Base-by-base conservation (phyloP, 768 basidiomycete genomes). In the Leccinum obscurum region DNA sequence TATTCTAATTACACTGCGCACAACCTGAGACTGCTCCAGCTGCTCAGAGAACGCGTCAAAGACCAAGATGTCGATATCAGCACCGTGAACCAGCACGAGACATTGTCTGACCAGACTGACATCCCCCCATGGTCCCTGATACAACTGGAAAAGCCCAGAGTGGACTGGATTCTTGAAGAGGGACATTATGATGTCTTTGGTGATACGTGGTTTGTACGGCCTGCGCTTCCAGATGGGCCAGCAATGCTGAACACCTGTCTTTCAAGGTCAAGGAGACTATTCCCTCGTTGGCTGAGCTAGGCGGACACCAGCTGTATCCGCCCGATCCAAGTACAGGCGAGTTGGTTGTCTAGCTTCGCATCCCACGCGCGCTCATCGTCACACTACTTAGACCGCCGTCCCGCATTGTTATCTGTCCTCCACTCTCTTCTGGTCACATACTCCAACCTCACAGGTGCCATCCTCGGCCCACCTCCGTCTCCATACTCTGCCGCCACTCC, bases 151-250 rank as follows among this genome's bases (percentile, higher is more conserved):
- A 93, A 89, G 74, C 94, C 94, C 39, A 83, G 92, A 50, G 86
- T 90, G 14, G 93, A 95, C 68, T 95, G 93, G 93, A 90, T 96
- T 55, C 79, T 92, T 1, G 90, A 94, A 65, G 92, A 92, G 62
- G 88, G 89, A 1, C 79, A 85, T 62, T 96, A 93, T 71, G 83
- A 83, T 55, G 88, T 88, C 15, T 96, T 89, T 74, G 93, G 92
- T n/a, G 91, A 95, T 71, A 81, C 82, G 67, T 96, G 92, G 90
- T 89, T 89, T 84, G 92, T 94, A 77, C 75, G 90, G 72, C 66
- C 20, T 11, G 48, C 54, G 35, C 65, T 52, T 64, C 30, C 53
- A 56, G 34, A 34, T 51, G 49, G 34, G 34, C 48, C 46, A 64
- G 49, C 65, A 62, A 56, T 55, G 55, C 57, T 64, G 65, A 17